A percentile compares a stretch with the other conserved stretches of the same genome.
These are phyloP conservation scores for Actinomucor elegans DNA, from an alignment of 371 early-diverging fungal species.

Conservation along the genomic window DNA sequence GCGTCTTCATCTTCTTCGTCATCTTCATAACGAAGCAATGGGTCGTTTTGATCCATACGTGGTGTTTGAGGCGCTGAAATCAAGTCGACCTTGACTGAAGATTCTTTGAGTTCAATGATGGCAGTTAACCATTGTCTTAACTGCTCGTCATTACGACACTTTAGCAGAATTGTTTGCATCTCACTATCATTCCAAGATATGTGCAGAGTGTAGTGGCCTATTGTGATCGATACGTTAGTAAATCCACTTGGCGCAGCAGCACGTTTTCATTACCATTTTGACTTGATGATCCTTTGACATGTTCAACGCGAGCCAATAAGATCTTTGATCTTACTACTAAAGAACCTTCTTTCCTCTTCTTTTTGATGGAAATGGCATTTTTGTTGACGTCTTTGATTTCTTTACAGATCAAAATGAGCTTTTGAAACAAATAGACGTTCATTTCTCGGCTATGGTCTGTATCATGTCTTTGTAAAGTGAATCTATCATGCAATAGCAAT, in stretches of 20 bases:
- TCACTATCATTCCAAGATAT: conserved; percentile 45
- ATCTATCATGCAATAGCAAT: conserved; percentile 80
- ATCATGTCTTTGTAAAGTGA: conserved; percentile 77
- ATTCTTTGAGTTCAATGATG: conserved; percentile 59
- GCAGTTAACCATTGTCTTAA: conserved; percentile 78
- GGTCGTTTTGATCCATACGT: conserved; percentile 7
- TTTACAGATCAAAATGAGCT: conserved; percentile 80
- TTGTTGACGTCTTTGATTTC: conserved; percentile 36
- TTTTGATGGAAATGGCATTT: conserved; percentile 42
- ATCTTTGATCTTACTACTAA: conserved; percentile 76
- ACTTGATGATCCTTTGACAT: conserved; percentile 68
- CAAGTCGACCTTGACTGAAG: conserved; percentile 19
- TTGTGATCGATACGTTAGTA: too few species aligned
- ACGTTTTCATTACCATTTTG: conserved; percentile 59
- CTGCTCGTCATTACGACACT: conserved; percentile 91
- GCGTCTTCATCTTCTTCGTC: conserved; percentile 21
- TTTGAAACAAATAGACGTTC: conserved; percentile 86
- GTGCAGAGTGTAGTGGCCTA: conserved; percentile 33
- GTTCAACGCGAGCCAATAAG: conserved; percentile 75
- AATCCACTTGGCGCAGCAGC: too few species aligned
- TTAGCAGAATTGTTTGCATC: conserved; percentile 81
- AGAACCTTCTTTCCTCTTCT: conserved; percentile 44
- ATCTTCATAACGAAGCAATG: conserved; percentile 29
- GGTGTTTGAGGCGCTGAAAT: conserved; percentile 22
- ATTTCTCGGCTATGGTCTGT: conserved; percentile 65